Evolutionary conservation across 2,329 filamentous ascomycete species (phyloP).

Genomic region (Cryphonectria japonica): DNA sequence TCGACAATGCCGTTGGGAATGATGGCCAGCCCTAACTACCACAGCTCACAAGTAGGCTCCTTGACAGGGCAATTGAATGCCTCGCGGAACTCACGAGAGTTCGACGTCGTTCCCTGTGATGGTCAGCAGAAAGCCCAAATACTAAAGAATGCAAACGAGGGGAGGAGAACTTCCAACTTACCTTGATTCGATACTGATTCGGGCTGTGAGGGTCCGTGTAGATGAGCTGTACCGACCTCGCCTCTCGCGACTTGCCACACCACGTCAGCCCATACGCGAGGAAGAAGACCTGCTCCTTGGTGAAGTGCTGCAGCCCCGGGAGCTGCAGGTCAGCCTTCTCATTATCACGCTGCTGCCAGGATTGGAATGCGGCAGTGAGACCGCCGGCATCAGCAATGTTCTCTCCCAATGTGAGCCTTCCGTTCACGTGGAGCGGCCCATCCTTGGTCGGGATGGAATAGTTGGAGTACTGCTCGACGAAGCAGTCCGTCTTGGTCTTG

Average conservation of each 20-base stretch:
- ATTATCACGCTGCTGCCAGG: constrained; percentile 64
- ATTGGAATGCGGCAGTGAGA: constrained; percentile 63
- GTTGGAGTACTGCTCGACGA: constrained; percentile 68
- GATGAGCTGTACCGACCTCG: constrained; percentile 59
- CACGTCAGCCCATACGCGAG: constrained; percentile 66
- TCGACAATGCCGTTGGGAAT: background rate
- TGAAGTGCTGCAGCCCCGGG: constrained; percentile 64
- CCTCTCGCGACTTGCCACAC: constrained; percentile 67
- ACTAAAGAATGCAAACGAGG: background rate
- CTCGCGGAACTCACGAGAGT: constrained; percentile 69
- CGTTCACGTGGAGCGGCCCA: constrained; percentile 64
- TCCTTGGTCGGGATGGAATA: constrained; percentile 62
- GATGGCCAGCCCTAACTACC: constrained; percentile 46
- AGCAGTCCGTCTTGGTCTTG: constrained; percentile 63
- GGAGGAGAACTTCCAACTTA: constrained; percentile 34
- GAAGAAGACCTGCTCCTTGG: constrained; percentile 72
- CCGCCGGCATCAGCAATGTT: constrained; percentile 75
- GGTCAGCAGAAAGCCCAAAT: background rate
- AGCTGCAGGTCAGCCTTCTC: constrained; percentile 56
- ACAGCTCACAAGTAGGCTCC: constrained; percentile 71
- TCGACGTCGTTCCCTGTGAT: constrained; percentile 56
- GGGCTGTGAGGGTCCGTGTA: constrained; percentile 70
- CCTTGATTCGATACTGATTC: constrained; percentile 61
- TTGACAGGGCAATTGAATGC: constrained; percentile 68
- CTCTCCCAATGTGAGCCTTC: constrained; percentile 66